Percentiles rank a stretch among this genome's conserved stretches.
Conservation (phyloP, 179 eudicot species). For the Vitellaria paradoxa region DNA sequence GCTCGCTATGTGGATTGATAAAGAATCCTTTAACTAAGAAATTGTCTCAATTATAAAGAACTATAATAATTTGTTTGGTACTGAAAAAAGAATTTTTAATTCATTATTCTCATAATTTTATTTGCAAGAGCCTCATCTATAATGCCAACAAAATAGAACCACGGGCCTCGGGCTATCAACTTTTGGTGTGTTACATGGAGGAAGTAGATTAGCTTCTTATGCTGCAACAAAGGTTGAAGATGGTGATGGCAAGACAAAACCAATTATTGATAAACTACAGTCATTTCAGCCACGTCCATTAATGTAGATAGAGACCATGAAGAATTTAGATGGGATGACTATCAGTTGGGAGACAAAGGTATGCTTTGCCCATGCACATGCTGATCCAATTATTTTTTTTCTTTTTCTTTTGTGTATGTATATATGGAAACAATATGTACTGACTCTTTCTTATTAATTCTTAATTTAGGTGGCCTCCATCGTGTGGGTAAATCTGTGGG, state of each 20-base stretch:
- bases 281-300: slow-evolving; percentile 25
- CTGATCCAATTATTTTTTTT: not conserved
- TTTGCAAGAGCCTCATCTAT: slow-evolving; percentile 11
- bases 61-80: not conserved
- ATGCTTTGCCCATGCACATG: not conserved
- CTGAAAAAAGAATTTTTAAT: not conserved
- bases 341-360: slow-evolving; percentile 18
- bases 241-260: not conserved
- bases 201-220: slow-evolving; percentile 17
- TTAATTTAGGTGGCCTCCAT: not conserved
- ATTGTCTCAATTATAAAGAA: not conserved
- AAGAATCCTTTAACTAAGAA: not conserved
- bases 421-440: not conserved
- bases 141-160: not conserved
- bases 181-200: not conserved
- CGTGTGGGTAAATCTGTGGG: slow-evolving; percentile 17
- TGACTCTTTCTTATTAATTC: slow-evolving; percentile 2
- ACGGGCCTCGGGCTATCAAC: not conserved
- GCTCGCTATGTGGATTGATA: not conserved
- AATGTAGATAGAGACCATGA: slow-evolving; percentile 23
- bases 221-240: slow-evolving; percentile 9
- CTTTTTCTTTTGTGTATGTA: not conserved
- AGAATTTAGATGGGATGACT: slow-evolving; percentile 33
- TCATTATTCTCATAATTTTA: not conserved
- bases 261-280: not conserved